Evolutionary conservation across 2,329 filamentous ascomycete species (phyloP).

Genomic region (Shiraia bambusicola): DNA sequence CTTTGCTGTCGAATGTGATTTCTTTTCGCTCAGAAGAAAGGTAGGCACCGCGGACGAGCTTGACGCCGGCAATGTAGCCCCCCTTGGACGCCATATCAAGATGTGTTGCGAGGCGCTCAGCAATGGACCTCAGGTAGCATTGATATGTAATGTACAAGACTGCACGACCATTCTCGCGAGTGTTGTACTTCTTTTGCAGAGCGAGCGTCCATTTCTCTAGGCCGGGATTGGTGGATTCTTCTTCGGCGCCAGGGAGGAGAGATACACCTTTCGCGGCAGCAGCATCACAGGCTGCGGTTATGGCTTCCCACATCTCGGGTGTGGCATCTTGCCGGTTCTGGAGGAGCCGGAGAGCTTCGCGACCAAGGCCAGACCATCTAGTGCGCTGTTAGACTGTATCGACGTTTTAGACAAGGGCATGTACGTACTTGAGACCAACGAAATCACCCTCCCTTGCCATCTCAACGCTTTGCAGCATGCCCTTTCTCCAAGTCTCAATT

Average conservation of each 20-base stretch:
- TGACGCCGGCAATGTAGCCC: slow-evolving; percentile 57
- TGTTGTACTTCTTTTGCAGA: slow-evolving; percentile 79
- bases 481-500: slow-evolving; percentile 69
- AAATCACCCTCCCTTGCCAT: slow-evolving; percentile 56
- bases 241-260: slow-evolving; percentile 84
- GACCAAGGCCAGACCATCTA: slow-evolving; percentile 79
- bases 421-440: slow-evolving; percentile 54
- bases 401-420: background rate
- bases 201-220: slow-evolving; percentile 78
- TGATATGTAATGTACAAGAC: slow-evolving; percentile 71
- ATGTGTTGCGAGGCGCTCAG: slow-evolving; percentile 48
- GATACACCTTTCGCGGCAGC: slow-evolving; percentile 69
- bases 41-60: slow-evolving; percentile 61
- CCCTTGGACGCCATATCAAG: slow-evolving; percentile 50
- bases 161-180: slow-evolving; percentile 53
- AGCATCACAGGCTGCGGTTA: slow-evolving; percentile 72
- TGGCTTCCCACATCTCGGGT: slow-evolving; percentile 65
- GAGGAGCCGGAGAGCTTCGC: slow-evolving; percentile 68
- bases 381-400: slow-evolving; percentile 15
- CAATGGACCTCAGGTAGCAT: slow-evolving; percentile 56
- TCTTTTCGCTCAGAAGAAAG: slow-evolving; percentile 52
- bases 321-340: slow-evolving; percentile 63
- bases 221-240: slow-evolving; percentile 73
- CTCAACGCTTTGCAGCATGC: slow-evolving; percentile 71
- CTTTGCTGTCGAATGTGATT: slow-evolving; percentile 57